Evolutionary conservation across 2,329 filamentous ascomycete genomes (phyloP), one percentile per base, ranked within the genome.

Genomic region (Fusarium sacchari): DNA sequence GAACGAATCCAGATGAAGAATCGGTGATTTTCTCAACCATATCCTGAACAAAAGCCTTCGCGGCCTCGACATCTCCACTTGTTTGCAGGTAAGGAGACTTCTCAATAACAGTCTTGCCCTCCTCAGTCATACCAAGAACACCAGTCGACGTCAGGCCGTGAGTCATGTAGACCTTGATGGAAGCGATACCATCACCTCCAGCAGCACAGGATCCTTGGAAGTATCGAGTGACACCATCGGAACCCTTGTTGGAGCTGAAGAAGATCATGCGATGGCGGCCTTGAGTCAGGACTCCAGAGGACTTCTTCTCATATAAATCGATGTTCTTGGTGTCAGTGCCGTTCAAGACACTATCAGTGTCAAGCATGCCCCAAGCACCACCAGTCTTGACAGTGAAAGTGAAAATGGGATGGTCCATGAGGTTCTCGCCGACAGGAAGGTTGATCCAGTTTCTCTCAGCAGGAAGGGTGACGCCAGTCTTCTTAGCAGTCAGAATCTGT

Each of bases 191-290:
- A 84, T 87, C 86, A 34, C 86, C 87, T 71, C 92, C 90, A 32
- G 92, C 89, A 72, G 91, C 87, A 47, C 90, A 87, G 15, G 90
- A 92, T 85, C 89, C 93, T 78, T 93, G 91, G 24, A 92, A 83
- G 75, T 91, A 88, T 52, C 91, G 86, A 14, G 87, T 86, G 62
- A 90, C 87, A 32, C 89, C 89, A 73, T 93, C 91, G 5, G 81
- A 80, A 32, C 86, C 86, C 37, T 79, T 82, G 76, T 91, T 86
- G 69, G 90, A 86, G 70, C 91, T 89, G 53, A 80, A 81, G 72
- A 79, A 79, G 26, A 91, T 79, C 87, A 90, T 87, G 1, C 89
- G 89, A 30, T 91, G 90, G 4, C 90, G 89, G 32, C 90, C 89
- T 78, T 91, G 89, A 3, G 90, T 86, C 20, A 92, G 84, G 47